Base-by-base conservation (phyloP, 768 basidiomycete genomes). In the Rhodotorula sphaerocarpa region DNA sequence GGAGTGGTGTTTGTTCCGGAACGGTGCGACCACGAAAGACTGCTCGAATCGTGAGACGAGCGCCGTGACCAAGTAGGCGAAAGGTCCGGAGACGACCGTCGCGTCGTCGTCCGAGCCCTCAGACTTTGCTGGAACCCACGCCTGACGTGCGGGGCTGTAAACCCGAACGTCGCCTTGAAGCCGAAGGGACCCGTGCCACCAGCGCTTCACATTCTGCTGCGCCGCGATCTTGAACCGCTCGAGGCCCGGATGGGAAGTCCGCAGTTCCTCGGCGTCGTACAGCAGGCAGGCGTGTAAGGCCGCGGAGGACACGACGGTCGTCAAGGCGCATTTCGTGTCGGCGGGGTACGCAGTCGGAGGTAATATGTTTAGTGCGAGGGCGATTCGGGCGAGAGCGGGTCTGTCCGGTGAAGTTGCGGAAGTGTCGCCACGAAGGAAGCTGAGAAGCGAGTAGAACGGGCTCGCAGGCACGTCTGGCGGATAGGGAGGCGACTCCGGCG, bases 141-240 rank as follows among this genome's bases (percentile, higher is more conserved):
- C 59, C 36, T 78, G 73, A 15, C 74, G 73, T 4, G 68, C 57
- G 14, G 83, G 80, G 68, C 88, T 81, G 74, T 87, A 95, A 33
- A 82, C 78, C 67, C 83, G 75, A 23, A 86, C 81, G 10, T 27
- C 9, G 31, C 75, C 75, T 16, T 10, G 2, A 44, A 95, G 79
- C 61, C 76, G 82, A 57, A 84, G 82, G 43, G 67, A 73, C 39
- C 83, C 82, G 34, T 78, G 71, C 75, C 84, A 89, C 84, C 88
- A 90, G 45, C 81, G 81, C 23, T 79, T 79, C 61, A 82, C 81
- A 73, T 93, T 92, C 72, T 83, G 77, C 70, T 79, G 75, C 5
- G 90, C 92, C 5, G 93, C 91, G 41, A 86, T 75, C 75, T 90
- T 86, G 81, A 90, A 96, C 42, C 91, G 79, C 73, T 90, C 89